Conservation (phyloP, 768 basidiomycete genomes). For the Chalciporus sphaerocephalus region DNA sequence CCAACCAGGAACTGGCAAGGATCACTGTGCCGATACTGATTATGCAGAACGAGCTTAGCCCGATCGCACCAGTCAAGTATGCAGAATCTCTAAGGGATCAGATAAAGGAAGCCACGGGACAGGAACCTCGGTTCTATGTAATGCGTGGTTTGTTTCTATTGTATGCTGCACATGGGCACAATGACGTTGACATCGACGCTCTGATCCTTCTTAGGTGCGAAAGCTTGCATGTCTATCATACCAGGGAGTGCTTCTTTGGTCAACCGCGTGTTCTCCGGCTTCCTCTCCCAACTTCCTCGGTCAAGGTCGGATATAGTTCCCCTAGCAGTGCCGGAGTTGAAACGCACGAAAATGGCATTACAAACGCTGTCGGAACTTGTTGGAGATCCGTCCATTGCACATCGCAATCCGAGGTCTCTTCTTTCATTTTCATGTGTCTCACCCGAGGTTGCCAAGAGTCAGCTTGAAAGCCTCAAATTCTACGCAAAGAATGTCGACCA, state of each 20-base stretch:
- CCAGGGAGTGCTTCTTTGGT: constrained; percentile 56
- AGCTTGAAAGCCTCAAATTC: constrained; percentile 44
- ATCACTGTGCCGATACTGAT: constrained; percentile 65
- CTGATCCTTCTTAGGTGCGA: constrained; percentile 40
- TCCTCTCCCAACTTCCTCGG: constrained; percentile 52
- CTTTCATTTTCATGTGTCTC: constrained; percentile 67
- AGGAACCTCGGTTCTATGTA: constrained; percentile 49
- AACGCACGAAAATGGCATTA: constrained; percentile 56
- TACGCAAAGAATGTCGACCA: constrained; percentile 42
- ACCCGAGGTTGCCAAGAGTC: constrained; percentile 46
- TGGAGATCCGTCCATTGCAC: constrained; percentile 40
- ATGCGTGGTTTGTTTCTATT: constrained; percentile 50
- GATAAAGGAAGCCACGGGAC: constrained; percentile 43
- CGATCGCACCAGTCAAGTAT: constrained; percentile 48
- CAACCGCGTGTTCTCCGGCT: constrained; percentile 60
- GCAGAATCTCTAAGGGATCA: constrained; percentile 52
- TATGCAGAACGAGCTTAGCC: constrained; percentile 66
- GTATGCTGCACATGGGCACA: background rate
- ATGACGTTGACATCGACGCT: background rate
- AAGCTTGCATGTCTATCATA: constrained; percentile 51
- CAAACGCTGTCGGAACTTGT: constrained; percentile 49
- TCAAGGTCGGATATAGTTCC: constrained; percentile 45
- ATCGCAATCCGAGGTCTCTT: constrained; percentile 53
- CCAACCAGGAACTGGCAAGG: constrained; percentile 41
- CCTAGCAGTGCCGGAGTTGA: constrained; percentile 32